Percentiles rank a stretch among this genome's conserved stretches.
Conservation (phyloP, 352 stramenopile species). For the Phytophthora macrochlamydospora region DNA sequence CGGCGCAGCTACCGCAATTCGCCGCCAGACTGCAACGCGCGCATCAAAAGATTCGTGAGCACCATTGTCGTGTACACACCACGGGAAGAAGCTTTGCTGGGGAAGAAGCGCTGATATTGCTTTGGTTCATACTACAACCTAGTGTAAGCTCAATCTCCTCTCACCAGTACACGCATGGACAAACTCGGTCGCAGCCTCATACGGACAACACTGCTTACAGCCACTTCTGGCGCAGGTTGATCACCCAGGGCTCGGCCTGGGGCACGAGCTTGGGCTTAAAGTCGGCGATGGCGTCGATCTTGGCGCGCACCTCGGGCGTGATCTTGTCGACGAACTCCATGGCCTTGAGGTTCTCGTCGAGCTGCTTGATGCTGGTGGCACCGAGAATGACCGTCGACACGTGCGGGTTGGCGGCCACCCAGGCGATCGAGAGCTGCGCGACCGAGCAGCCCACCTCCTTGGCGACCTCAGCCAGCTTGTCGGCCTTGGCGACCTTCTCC, state of each 20-base stretch:
- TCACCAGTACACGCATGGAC: neutral
- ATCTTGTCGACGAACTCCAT: constrained; percentile 52
- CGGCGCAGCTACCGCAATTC: neutral
- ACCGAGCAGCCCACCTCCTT: constrained; percentile 68
- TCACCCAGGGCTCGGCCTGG: constrained; percentile 25
- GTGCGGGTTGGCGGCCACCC: constrained; percentile 52
- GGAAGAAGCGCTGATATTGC: neutral
- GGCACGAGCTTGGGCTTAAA: constrained; percentile 40
- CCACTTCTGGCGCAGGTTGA: constrained; percentile 29
- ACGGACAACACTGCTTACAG: constrained; percentile 11
- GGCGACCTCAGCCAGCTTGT: constrained; percentile 45
- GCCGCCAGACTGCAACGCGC: neutral
- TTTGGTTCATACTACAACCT: neutral
- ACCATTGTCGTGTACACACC: neutral
- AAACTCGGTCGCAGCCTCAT: neutral
- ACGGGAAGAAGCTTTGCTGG: neutral
- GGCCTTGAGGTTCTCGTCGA: constrained; percentile 71
- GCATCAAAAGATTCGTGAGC: neutral
- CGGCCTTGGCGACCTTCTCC: constrained; percentile 45
- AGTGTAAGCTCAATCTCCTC: neutral
- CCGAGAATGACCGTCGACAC: constrained; percentile 67
- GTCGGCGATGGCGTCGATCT: constrained; percentile 57
- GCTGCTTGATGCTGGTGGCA: constrained; percentile 58
- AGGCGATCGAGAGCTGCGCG: constrained; percentile 51
- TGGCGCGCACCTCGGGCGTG: constrained; percentile 53